A percentile compares a stretch with the other conserved stretches of the same genome.
These are phyloP conservation scores for Flaveria bidentis DNA, from an alignment of 129 eudicot genomes.

Conservation along the genomic window DNA sequence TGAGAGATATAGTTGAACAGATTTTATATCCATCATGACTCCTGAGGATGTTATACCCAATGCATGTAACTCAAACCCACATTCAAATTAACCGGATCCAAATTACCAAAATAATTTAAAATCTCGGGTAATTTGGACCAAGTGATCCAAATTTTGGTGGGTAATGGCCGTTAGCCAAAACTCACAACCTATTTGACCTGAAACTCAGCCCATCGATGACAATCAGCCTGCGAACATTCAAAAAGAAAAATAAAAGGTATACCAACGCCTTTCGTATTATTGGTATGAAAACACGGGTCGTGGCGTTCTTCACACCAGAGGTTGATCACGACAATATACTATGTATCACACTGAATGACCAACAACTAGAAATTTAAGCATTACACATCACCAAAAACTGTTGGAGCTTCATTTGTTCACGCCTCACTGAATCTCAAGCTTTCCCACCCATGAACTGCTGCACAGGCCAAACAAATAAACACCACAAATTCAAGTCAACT, in stretches of 20 bases:
- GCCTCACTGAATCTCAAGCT: slow-evolving; percentile 29
- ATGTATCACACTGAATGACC: slow-evolving; percentile 14
- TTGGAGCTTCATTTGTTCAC: slow-evolving; percentile 24
- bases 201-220: background rate
- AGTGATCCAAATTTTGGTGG: background rate
- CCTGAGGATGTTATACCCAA: too few relatives aligned
- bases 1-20: too few relatives aligned
- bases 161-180: background rate
- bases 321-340: slow-evolving; percentile 19
- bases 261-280: slow-evolving; percentile 17
- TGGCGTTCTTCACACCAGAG: slow-evolving; percentile 11
- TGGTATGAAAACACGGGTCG: slow-evolving; percentile 30
- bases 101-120: background rate
- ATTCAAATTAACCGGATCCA: background rate
- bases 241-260: background rate
- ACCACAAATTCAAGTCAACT: slow-evolving; percentile 11
- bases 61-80: too few relatives aligned
- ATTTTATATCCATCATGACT: too few relatives aligned
- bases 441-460: slow-evolving; percentile 40
- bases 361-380: slow-evolving; percentile 21
- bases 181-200: slow-evolving; percentile 7
- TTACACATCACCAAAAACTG: slow-evolving; percentile 20
- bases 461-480: background rate
- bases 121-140: background rate
- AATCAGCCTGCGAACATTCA: slow-evolving; percentile 1